Percentiles rank a stretch among this genome's conserved stretches.
These are phyloP conservation scores for Histomonas meleagridis DNA, from an alignment of 208 protist genomes.

Conservation along the genomic window DNA sequence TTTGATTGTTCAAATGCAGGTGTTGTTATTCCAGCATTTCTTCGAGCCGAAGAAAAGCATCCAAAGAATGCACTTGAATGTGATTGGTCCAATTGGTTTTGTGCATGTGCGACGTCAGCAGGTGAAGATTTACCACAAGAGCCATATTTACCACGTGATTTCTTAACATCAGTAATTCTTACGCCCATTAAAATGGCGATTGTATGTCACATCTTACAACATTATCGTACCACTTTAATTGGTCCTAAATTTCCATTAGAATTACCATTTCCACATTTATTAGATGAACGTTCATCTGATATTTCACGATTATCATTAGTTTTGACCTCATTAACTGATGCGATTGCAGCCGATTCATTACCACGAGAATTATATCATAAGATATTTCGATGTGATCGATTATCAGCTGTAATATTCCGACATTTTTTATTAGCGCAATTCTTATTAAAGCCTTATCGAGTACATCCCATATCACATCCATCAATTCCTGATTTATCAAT, in stretches of 20 bases:
- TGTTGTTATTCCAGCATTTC: background rate
- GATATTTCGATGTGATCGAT: background rate
- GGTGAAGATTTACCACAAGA: background rate
- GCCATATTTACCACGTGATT: background rate
- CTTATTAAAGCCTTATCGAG: background rate
- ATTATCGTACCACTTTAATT: background rate
- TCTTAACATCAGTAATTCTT: background rate
- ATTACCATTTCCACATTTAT: background rate
- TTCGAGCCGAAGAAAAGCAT: background rate
- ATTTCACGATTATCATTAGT: background rate
- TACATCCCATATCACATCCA: background rate
- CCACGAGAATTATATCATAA: background rate
- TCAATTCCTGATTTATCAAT: conserved; percentile 11
- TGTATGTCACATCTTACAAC: conserved; percentile 1
- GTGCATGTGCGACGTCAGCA: background rate
- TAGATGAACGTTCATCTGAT: background rate
- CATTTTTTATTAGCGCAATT: background rate
- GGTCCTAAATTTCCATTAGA: background rate
- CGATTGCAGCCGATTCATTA: background rate
- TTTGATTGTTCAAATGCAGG: conserved; percentile 30
- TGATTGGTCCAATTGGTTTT: background rate
- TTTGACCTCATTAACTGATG: background rate
- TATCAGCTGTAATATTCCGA: conserved; percentile 10
- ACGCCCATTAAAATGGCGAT: background rate
- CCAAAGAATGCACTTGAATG: background rate